A percentile compares a stretch with the other conserved stretches of the same genome.
Conservation (phyloP, 208 protist species). For the Wallacemonas sp. region DNA sequence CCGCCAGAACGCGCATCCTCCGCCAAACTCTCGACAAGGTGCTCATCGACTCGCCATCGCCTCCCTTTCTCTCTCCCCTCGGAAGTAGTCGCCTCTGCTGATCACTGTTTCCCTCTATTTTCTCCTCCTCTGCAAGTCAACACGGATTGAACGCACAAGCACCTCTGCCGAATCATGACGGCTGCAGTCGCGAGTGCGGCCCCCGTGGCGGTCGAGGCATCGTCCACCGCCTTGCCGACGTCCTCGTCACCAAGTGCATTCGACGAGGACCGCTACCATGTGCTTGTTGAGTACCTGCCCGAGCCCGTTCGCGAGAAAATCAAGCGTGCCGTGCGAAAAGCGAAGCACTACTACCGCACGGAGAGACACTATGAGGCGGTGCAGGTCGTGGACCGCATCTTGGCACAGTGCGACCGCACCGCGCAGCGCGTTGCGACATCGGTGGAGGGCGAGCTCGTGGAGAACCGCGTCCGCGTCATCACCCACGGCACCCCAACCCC, state of each 20-base stretch:
- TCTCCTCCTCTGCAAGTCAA: no score
- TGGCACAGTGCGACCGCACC: constrained; percentile 21
- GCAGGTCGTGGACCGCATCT: constrained; percentile 25
- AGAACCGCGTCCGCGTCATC: constrained; percentile 16
- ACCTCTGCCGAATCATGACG: no score
- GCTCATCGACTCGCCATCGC: no score
- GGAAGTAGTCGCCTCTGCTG: no score
- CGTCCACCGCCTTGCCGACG: background rate
- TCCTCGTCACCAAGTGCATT: constrained; percentile 6
- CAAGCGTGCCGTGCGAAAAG: constrained; percentile 13
- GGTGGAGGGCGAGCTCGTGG: constrained; percentile 16
- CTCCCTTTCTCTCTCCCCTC: no score
- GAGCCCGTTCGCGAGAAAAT: constrained; percentile 14
- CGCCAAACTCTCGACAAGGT: no score
- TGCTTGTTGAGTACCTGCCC: constrained; percentile 19
- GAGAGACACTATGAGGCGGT: constrained; percentile 59
- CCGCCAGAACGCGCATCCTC: no score
- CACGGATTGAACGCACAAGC: no score
- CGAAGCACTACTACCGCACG: constrained; percentile 25
- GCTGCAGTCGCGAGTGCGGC: background rate
- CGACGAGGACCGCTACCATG: constrained; percentile 16
- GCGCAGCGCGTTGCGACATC: constrained; percentile 11
- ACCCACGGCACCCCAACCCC: constrained; percentile 12
- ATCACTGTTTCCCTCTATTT: no score
- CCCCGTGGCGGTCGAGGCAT: background rate